phyloP scores from a whole-genome alignment of 495 filamentous ascomycete genomes.

The Evansstolkia leycettana region DNA sequence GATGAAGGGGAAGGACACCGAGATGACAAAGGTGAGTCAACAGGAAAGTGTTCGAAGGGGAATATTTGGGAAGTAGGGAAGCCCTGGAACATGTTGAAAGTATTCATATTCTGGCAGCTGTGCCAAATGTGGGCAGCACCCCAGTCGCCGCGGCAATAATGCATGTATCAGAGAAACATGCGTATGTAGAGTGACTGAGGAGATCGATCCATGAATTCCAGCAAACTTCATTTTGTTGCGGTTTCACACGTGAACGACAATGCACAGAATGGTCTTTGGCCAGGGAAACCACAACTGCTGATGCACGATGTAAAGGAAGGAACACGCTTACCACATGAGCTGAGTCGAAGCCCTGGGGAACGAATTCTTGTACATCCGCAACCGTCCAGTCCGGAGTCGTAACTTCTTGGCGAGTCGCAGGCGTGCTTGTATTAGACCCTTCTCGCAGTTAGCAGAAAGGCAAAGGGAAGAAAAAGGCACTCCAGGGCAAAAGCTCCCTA shows the following conservation, averaged over 20 bases:
- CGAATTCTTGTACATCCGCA: conserved; percentile 63
- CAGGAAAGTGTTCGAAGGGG: too few species aligned
- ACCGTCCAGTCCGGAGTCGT: conserved; percentile 41
- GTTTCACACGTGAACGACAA: too few species aligned
- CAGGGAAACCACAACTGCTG: too few species aligned
- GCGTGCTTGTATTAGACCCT: conserved; percentile 34
- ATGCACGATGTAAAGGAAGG: conserved; percentile 1
- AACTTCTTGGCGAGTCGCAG: conserved; percentile 38
- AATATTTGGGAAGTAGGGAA: too few species aligned
- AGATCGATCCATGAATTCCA: too few species aligned
- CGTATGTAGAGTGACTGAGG: too few species aligned
- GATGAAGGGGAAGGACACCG: neutral
- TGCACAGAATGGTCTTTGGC: too few species aligned
- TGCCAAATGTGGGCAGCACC: neutral
- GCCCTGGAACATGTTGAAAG: too few species aligned
- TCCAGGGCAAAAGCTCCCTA: conserved; percentile 11
- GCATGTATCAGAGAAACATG: neutral
- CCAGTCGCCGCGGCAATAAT: neutral
- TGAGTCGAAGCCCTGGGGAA: conserved; percentile 62
- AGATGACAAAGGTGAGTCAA: neutral
- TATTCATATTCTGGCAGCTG: too few species aligned
- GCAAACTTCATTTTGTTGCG: too few species aligned
- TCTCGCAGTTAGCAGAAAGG: conserved; percentile 15
- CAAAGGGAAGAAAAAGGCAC: neutral
- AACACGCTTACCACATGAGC: conserved; percentile 44